phyloP scores from a whole-genome alignment of 441 rosid species.

The Arabidopsis hybrid region DNA sequence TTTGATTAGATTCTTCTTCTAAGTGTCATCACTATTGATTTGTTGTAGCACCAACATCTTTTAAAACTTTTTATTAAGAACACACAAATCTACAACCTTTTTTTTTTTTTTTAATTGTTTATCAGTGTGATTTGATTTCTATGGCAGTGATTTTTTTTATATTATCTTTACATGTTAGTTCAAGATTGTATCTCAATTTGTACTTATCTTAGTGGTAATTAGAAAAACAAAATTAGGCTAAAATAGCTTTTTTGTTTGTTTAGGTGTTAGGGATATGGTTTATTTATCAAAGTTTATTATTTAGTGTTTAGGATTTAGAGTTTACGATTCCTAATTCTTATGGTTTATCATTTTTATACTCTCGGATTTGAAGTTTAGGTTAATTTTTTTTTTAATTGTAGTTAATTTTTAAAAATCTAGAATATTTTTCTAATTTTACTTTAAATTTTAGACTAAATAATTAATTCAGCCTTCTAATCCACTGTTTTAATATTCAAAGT shows the following conservation, averaged over 20 bases:
- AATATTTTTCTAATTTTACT: background rate
- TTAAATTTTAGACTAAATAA: background rate
- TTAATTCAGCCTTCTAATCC: background rate
- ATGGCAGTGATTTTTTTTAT: background rate
- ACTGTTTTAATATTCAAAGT: background rate
- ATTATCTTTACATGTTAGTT: background rate
- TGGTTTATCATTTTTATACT: too few species aligned
- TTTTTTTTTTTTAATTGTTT: background rate
- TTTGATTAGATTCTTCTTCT: constrained; percentile 33
- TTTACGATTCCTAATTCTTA: too few species aligned
- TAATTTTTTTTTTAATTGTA: background rate
- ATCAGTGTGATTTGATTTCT: background rate
- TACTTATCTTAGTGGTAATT: background rate
- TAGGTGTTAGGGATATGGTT: background rate
- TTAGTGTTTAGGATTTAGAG: background rate
- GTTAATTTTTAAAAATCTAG: too few species aligned
- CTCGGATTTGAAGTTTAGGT: too few species aligned
- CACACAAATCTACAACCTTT: background rate
- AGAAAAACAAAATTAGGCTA: background rate
- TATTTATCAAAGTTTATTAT: background rate
- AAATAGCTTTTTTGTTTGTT: background rate
- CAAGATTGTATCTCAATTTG: background rate
- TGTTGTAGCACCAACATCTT: constrained; percentile 33
- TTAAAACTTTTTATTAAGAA: constrained; percentile 4
- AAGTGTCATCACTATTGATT: constrained; percentile 17